These are phyloP conservation scores for Calocybe gangraenosa DNA, from an alignment of 768 basidiomycete species.

Conservation along the genomic window DNA sequence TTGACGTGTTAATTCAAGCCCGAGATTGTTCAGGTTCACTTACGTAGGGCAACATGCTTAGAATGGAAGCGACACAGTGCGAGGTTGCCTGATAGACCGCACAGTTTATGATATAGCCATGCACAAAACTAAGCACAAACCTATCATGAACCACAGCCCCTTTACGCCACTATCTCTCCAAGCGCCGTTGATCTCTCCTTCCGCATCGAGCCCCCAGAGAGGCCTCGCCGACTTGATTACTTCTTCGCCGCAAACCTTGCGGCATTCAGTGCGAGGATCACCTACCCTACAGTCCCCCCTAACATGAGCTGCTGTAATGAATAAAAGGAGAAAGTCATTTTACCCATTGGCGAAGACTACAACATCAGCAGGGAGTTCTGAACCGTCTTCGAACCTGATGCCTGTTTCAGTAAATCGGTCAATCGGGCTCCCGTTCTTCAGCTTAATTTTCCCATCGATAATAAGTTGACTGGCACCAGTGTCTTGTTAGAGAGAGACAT, in stretches of 20 bases:
- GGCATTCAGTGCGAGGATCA: conserved; percentile 33
- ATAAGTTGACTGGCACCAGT: conserved; percentile 54
- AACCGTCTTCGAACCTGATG: conserved; percentile 42
- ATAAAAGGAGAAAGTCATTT: background rate
- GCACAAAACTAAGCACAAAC: conserved; percentile 26
- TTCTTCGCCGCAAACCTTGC: conserved; percentile 39
- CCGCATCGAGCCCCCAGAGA: conserved; percentile 58
- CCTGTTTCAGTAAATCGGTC: conserved; percentile 36
- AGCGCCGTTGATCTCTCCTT: conserved; percentile 52
- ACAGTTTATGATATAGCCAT: background rate
- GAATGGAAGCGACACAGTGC: conserved; percentile 57
- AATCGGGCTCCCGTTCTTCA: conserved; percentile 52
- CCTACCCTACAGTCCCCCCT: too few relatives aligned
- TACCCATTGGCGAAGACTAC: conserved; percentile 49
- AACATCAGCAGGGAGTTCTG: conserved; percentile 41
- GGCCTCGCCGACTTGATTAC: conserved; percentile 38
- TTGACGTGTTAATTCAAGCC: background rate
- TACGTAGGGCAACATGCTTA: conserved; percentile 59
- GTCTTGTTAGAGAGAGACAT: conserved; percentile 25
- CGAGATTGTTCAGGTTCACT: conserved; percentile 21
- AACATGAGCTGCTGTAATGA: too few relatives aligned
- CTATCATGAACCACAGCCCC: conserved; percentile 58
- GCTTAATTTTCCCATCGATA: conserved; percentile 61
- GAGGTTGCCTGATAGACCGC: conserved; percentile 38
- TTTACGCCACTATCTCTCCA: conserved; percentile 47